Percentiles rank a stretch among this genome's conserved stretches.
phyloP scores from a whole-genome alignment of 345 rosid species.

The Conringia planisiliqua region DNA sequence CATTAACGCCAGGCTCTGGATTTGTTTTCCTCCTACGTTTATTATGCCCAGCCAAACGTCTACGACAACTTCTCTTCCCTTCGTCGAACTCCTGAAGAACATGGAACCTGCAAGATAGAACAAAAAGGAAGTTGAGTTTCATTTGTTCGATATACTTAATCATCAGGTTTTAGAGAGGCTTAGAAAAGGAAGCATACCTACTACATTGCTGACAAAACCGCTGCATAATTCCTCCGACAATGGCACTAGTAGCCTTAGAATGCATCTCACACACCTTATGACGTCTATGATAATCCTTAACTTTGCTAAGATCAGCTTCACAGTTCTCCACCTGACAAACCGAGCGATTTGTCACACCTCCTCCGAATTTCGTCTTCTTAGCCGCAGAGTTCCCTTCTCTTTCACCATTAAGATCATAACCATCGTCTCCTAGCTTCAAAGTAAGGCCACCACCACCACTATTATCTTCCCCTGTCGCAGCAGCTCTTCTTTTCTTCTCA shows the following conservation, averaged over 20 bases:
- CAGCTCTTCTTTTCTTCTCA: constrained; percentile 65
- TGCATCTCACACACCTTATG: constrained; percentile 98
- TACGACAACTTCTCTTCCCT: constrained; percentile 98
- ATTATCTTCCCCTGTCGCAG: constrained; percentile 54
- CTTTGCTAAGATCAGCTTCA: constrained; percentile 84
- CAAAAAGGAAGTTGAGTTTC: background rate
- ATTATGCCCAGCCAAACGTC: constrained; percentile 99
- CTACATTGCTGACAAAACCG: constrained; percentile 99
- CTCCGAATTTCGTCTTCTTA: constrained; percentile 69
- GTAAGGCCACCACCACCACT: constrained; percentile 48
- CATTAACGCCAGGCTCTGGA: constrained; percentile 58
- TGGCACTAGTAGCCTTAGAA: constrained; percentile 85
- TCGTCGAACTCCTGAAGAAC: constrained; percentile 97
- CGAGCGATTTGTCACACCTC: constrained; percentile 54
- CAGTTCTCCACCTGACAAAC: constrained; percentile 95
- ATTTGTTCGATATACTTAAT: background rate
- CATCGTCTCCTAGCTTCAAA: constrained; percentile 72
- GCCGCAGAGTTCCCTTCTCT: constrained; percentile 51
- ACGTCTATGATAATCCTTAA: constrained; percentile 95
- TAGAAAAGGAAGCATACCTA: constrained; percentile 47
- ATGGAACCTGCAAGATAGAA: constrained; percentile 65
- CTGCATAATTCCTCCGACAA: constrained; percentile 88
- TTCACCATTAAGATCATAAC: constrained; percentile 37
- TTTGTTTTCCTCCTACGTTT: constrained; percentile 94
- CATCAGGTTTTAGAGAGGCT: background rate